Conservation (phyloP, 495 filamentous ascomycete species). For the Cryomyces minteri region DNA sequence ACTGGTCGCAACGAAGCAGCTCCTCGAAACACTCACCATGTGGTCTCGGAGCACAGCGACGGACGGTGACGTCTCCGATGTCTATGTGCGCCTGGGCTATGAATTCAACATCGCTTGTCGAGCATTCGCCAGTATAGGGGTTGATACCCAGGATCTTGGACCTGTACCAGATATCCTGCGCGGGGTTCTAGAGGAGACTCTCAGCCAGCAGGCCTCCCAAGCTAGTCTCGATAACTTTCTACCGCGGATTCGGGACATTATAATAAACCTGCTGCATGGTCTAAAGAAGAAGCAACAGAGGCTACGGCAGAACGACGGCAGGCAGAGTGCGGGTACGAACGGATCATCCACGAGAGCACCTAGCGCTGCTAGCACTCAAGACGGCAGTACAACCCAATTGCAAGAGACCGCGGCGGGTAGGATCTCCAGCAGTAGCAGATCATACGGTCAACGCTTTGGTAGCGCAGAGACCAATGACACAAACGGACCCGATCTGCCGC, state of each 20-base stretch:
- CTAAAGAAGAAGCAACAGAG: conserved; percentile 91
- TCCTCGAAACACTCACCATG: conserved; percentile 89
- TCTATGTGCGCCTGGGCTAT: conserved; percentile 92
- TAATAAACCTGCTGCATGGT: conserved; percentile 90
- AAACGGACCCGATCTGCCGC: conserved; percentile 26
- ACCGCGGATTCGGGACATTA: conserved; percentile 88
- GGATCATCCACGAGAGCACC: conserved; percentile 37
- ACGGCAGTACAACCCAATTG: conserved; percentile 41
- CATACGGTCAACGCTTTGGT: conserved; percentile 28
- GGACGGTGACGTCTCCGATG: conserved; percentile 88
- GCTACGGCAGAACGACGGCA: conserved; percentile 59
- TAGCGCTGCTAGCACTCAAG: conserved; percentile 26
- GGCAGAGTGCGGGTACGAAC: conserved; percentile 30
- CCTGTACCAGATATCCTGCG: conserved; percentile 86
- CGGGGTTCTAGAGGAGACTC: conserved; percentile 80
- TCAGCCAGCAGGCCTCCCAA: conserved; percentile 88
- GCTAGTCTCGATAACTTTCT: conserved; percentile 84
- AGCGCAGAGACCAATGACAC: conserved; percentile 27
- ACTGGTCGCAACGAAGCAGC: conserved; percentile 90
- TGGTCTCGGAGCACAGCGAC: conserved; percentile 87
- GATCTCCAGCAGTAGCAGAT: conserved; percentile 16
- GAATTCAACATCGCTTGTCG: conserved; percentile 98
- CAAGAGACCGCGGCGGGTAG: conserved; percentile 38
- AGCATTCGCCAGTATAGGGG: conserved; percentile 87
- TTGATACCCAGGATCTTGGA: conserved; percentile 82